Base-by-base conservation (phyloP, 1,284 basidiomycete species). In the Cystobasidium sp. region DNA sequence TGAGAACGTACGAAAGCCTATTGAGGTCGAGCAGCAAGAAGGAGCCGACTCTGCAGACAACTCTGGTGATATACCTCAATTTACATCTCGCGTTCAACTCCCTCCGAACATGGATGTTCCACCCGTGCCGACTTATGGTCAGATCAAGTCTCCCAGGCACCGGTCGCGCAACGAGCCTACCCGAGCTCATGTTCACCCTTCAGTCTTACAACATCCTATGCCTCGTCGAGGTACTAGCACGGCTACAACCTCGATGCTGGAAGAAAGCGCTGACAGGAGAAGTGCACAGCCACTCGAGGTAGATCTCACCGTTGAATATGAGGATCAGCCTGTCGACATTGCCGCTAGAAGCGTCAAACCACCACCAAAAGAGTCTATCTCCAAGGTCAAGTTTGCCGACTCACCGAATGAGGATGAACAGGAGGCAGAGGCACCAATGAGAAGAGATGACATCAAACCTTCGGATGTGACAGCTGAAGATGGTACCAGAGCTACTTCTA, bases 261-360 rank as follows among this genome's bases (percentile, higher is more conserved):
- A 63, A 49, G 44, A 63, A 16, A 24, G 20, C n/a, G 61, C 61
- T 8, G 43, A 41, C 14, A 24, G 18, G 10, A 41, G 18, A 22
- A 59, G 9, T n/a, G 37, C 7, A 39, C 56, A 41, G 2, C n/a
- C 31, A 31, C 31, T 31, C 31, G 31, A n/a, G 56, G 31, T 41
- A 39, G 37, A 59, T 59, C 20, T 59, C 37, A n/a, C 9, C 43
- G 61, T 63, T 14, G 61, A 63, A 51, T 63, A 63, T 22, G 61
- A 63, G 44, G 61, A 63, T 1, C n/a, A 49, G 18, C 61, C 61
- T 9, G 20, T 63, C 18, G 61, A 63, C n/a, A 63, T 63, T 24
- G 61, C 61, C 47, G 61, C 61, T 63, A 63, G 61, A 63, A 47
- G 24, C 61, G 24, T 51, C 44, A 47, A 63, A 20, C 47, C 61